A percentile compares a stretch with the other conserved stretches of the same genome.
phyloP scores from a whole-genome alignment of 768 basidiomycete genomes.

The Mycena olivaceomarginata region DNA sequence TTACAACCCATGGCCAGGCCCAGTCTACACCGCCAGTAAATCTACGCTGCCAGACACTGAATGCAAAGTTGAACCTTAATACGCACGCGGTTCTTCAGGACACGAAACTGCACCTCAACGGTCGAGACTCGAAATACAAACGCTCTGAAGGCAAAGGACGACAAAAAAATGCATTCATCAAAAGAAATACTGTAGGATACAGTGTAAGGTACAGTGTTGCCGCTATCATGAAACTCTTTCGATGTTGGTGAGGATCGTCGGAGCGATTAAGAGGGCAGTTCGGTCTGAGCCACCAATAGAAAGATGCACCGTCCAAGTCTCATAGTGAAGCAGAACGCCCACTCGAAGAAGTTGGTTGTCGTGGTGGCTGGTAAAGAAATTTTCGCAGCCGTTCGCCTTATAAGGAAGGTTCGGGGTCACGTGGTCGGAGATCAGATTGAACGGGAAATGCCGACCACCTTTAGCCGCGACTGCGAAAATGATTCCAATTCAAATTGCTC shows the following conservation, averaged over 20 bases:
- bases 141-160: no score
- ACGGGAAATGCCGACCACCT: slow-evolving; percentile 20
- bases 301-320: slow-evolving; percentile 61
- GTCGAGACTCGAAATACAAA: no score
- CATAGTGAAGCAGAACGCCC: slow-evolving; percentile 79
- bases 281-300: slow-evolving; percentile 68
- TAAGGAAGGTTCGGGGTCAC: background rate
- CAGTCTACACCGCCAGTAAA: no score
- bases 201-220: slow-evolving; percentile 54
- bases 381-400: background rate
- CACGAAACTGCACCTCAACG: no score
- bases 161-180: background rate
- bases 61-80: no score
- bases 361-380: slow-evolving; percentile 60
- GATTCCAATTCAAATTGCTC: background rate
- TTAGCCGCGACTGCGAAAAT: background rate
- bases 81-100: no score
- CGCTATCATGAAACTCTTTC: slow-evolving; percentile 91
- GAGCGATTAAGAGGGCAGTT: slow-evolving; percentile 90
- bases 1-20: no score
- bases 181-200: background rate
- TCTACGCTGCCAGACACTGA: no score
- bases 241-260: slow-evolving; percentile 80
- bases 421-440: slow-evolving; percentile 1
- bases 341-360: slow-evolving; percentile 65